Evolutionary conservation across 1,139 yeast species (phyloP).

Genomic region (Candida smagusa): DNA sequence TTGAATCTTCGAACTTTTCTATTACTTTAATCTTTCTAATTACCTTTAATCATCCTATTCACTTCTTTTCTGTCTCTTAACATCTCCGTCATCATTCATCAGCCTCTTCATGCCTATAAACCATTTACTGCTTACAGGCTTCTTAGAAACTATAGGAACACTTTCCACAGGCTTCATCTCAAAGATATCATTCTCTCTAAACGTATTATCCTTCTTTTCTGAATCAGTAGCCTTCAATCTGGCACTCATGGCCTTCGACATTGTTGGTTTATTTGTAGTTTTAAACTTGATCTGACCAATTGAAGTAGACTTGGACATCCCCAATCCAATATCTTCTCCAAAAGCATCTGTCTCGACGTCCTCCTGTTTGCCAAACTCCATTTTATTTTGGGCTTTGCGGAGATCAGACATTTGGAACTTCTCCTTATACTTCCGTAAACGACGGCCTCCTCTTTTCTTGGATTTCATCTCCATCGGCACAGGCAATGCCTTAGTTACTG

Average conservation of each 20-base stretch:
- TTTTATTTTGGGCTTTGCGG: slow-evolving; percentile 77
- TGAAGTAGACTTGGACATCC: slow-evolving; percentile 53
- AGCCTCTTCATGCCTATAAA: slow-evolving; percentile 20
- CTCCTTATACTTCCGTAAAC: slow-evolving; percentile 77
- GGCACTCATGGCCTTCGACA: slow-evolving; percentile 51
- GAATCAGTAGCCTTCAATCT: slow-evolving; percentile 29
- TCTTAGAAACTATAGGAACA: too few relatives aligned
- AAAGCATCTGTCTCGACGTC: slow-evolving; percentile 57
- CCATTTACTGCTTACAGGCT: slow-evolving; percentile 15
- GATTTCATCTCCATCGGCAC: slow-evolving; percentile 76
- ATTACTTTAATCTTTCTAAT: background rate
- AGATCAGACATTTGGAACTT: slow-evolving; percentile 78
- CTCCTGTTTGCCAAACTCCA: slow-evolving; percentile 78
- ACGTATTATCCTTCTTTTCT: slow-evolving; percentile 5
- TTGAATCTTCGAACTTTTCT: too few relatives aligned
- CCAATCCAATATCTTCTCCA: slow-evolving; percentile 83
- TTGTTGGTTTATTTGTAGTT: slow-evolving; percentile 45
- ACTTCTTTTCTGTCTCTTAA: slow-evolving; percentile 1
- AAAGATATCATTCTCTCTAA: slow-evolving; percentile 8
- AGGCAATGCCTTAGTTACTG: slow-evolving; percentile 73
- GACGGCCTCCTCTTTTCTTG: slow-evolving; percentile 82
- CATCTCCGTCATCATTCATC: slow-evolving; percentile 1
- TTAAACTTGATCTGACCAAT: slow-evolving; percentile 37
- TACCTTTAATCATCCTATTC: background rate
- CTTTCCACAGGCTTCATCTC: background rate